Evolutionary conservation across 2,329 filamentous ascomycete genomes (phyloP), one percentile per base, ranked within the genome.

Genomic region (Meredithiella fracta): DNA sequence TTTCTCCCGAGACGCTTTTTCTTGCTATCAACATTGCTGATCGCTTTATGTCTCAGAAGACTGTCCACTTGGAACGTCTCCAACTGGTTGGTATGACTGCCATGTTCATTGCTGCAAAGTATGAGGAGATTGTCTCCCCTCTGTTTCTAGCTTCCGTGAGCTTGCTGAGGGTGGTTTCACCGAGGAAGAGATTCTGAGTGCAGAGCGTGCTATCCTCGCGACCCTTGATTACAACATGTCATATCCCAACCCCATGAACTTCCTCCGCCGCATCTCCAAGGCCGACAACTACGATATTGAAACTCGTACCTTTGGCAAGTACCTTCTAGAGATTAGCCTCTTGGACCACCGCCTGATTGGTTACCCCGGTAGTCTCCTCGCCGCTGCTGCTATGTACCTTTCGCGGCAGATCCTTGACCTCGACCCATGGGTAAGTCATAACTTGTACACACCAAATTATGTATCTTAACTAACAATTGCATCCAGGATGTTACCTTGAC

Each of bases 181-280:
- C 3, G 91, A 96, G 68, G 82, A 86, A 49, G 92, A 98, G 72
- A 97, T 98, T 62, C 77, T 98, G 40, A 91, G 87, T 65, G 92
- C 92, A n/a, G 92, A 98, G 71, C 86, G 92, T 62, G 95, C 94
- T 67, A 83, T 98, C 62, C 82, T 98, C 54, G 80, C 81, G 62
- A 89, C 89, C 4, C 79, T 98, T 60, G 85, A 96, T 72, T 98
- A 96, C 69, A 91, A 98, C 67, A 81, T 98, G 61, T 96, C 90
- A 74, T 98, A 96, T 67, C 92, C 92, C 57, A 98, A 98, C 71
- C 92, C 92, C 22, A 98, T 98, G 92, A 98, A 98, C 78, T 98
- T 98, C 74, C 80, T 98, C 59, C 87, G 92, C 61, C 86, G 94
- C 62, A 95, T 98, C 70, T 97, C 91, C 60, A 98, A 98, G 76